Conservation (phyloP, 2,329 filamentous ascomycete species). For the Epichloe gansuensis region DNA sequence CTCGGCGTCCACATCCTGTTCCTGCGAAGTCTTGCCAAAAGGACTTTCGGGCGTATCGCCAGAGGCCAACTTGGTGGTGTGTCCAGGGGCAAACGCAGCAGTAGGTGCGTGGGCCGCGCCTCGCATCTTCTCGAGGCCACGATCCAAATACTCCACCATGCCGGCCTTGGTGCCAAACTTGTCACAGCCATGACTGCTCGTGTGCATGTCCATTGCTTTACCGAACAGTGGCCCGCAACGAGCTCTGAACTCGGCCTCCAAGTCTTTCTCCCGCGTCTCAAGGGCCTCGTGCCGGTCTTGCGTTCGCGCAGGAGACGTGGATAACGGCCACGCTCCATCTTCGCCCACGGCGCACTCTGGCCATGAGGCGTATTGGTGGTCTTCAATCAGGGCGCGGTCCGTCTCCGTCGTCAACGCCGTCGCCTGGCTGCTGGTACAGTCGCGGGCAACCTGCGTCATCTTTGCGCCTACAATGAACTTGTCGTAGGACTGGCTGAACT, state of each 20-base stretch:
- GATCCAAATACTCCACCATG: constrained; percentile 35
- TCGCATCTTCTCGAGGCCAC: constrained; percentile 32
- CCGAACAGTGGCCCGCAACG: constrained; percentile 32
- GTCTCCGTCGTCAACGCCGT: constrained; percentile 8
- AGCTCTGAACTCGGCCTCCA: constrained; percentile 36
- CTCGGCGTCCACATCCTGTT: constrained; percentile 19
- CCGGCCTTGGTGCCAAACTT: constrained; percentile 32
- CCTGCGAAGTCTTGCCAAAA: constrained; percentile 13
- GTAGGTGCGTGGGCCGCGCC: constrained; percentile 11
- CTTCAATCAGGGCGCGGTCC: constrained; percentile 18
- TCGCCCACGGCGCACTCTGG: constrained; percentile 30
- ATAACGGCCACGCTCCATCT: constrained; percentile 24
- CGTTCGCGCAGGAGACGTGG: constrained; percentile 25
- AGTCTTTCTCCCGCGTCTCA: constrained; percentile 31
- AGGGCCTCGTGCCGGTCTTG: constrained; percentile 28
- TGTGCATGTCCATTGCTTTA: constrained; percentile 27
- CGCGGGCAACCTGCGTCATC: constrained; percentile 27
- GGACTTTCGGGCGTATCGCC: constrained; percentile 12
- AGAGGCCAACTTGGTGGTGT: constrained; percentile 19
- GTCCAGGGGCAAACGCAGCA: constrained; percentile 13
- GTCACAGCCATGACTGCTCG: constrained; percentile 15
- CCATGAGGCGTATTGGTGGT: constrained; percentile 31
- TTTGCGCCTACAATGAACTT: constrained; percentile 34
- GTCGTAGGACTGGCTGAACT: constrained; percentile 40
- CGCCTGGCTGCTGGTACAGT: constrained; percentile 22